A percentile compares a stretch with the other conserved stretches of the same genome.
phyloP scores from a whole-genome alignment of 306 rosid species.

The Canavalia gladiata region DNA sequence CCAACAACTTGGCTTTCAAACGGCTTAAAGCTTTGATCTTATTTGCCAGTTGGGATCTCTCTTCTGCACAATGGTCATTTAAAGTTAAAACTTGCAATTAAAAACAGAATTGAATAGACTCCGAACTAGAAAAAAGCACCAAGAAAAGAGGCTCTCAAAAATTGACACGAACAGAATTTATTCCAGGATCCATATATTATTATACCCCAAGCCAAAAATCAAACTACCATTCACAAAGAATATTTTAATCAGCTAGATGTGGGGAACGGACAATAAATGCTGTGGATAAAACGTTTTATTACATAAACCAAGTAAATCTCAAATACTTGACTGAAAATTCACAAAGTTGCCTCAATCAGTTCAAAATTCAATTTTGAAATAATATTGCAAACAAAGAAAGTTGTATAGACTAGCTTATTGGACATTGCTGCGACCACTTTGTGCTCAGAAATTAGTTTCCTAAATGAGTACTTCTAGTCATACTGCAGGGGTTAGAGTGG shows the following conservation, averaged over 20 bases:
- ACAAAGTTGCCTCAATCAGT: constrained; percentile 8
- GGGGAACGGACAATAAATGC: constrained; percentile 7
- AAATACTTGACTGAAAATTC: background rate
- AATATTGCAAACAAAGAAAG: constrained; percentile 8
- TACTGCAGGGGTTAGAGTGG: background rate
- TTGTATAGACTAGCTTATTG: background rate
- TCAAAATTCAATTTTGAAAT: background rate
- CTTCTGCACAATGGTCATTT: constrained; percentile 67
- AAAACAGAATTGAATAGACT: constrained; percentile 3
- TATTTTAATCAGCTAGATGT: constrained; percentile 7
- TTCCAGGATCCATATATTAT: background rate
- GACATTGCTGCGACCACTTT: background rate
- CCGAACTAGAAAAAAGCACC: background rate
- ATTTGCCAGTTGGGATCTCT: constrained; percentile 93
- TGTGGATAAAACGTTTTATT: background rate
- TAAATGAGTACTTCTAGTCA: background rate
- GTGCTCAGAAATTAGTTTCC: constrained; percentile 5
- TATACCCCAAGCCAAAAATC: background rate
- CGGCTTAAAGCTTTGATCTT: constrained; percentile 86
- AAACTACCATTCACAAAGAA: background rate
- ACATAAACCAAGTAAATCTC: constrained; percentile 7
- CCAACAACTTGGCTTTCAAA: constrained; percentile 89
- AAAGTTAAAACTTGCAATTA: constrained; percentile 29
- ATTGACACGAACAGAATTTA: background rate
- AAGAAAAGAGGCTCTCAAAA: constrained; percentile 5